These are phyloP conservation scores for Monoraphidium neglectum DNA, from an alignment of 139 green algal genomes.

Conservation along the genomic window DNA sequence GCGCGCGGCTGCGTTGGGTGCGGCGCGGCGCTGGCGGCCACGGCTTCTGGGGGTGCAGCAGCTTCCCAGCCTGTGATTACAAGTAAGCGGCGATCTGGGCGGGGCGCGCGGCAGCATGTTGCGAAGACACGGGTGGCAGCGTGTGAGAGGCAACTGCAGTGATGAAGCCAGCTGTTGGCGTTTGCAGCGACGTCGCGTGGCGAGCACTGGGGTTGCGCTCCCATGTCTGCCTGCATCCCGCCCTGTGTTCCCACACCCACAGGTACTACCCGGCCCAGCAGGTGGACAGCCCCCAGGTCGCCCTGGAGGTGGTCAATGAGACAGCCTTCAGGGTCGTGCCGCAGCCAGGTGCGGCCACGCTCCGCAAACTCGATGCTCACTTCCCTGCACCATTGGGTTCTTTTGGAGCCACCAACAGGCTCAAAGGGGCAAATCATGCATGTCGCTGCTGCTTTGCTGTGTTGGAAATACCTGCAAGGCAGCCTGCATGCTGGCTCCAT, in stretches of 20 bases:
- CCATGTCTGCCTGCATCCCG: not conserved
- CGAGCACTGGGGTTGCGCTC: not conserved
- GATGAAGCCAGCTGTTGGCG: not conserved
- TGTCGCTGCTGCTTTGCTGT: not conserved
- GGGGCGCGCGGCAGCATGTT: not conserved
- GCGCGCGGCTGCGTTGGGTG: constrained; percentile 7
- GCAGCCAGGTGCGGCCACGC: not conserved
- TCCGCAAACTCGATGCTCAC: not conserved
- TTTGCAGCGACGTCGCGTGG: not conserved
- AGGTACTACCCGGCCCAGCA: constrained; percentile 49
- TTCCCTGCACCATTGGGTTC: not conserved
- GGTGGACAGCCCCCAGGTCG: constrained; percentile 46
- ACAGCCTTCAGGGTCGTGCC: constrained; percentile 43
- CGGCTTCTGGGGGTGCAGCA: constrained; percentile 31
- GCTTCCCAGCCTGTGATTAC: constrained; percentile 17
- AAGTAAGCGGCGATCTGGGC: not conserved
- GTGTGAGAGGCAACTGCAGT: not conserved
- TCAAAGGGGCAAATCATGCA: not conserved
- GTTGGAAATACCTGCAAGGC: not conserved
- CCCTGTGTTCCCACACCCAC: constrained; percentile 37
- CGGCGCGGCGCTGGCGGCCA: not conserved
- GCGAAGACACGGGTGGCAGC: not conserved
- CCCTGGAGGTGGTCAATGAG: constrained; percentile 46
- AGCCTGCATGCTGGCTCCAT: not conserved
- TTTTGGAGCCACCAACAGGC: not conserved